A percentile compares a stretch with the other conserved stretches of the same genome.
These are phyloP conservation scores for Venturia carpophila DNA, from an alignment of 2,329 filamentous ascomycete species.

Conservation along the genomic window DNA sequence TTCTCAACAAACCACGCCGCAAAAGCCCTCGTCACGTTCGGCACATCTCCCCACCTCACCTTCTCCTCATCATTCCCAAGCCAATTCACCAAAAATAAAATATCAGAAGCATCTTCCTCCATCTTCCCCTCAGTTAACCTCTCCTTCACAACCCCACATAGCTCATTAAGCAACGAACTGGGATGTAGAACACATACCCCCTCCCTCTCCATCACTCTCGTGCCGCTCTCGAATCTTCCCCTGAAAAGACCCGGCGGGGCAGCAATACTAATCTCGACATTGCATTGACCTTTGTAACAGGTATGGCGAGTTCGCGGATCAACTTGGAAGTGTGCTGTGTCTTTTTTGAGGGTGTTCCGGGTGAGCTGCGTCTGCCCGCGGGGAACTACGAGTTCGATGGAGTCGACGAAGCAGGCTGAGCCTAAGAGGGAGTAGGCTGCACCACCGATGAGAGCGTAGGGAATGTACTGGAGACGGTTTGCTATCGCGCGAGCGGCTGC, in stretches of 20 bases:
- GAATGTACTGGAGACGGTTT: neutral
- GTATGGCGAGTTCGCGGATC: constrained; percentile 6
- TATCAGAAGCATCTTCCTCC: constrained; percentile 4
- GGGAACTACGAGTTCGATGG: constrained; percentile 5
- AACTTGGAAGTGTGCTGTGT: neutral
- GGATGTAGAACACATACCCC: neutral
- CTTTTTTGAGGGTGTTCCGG: neutral
- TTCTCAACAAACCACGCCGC: constrained; percentile 2
- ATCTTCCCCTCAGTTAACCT: neutral
- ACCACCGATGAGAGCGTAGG: neutral
- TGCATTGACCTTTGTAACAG: neutral
- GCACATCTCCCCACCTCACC: neutral
- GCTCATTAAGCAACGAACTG: neutral
- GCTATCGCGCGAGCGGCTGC: neutral
- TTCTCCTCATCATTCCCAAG: constrained; percentile 1
- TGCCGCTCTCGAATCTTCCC: neutral
- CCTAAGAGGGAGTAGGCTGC: constrained; percentile 1
- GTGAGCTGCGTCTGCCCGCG: neutral
- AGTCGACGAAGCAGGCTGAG: constrained; percentile 3
- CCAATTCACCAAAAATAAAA: constrained; percentile 2
- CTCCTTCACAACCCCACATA: neutral
- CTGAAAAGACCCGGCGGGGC: neutral
- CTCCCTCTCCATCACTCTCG: neutral
- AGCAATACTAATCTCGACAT: neutral
- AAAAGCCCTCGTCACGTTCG: constrained; percentile 2